A percentile compares a stretch with the other conserved stretches of the same genome.
Conservation (phyloP, 805 yeast genomes). For the Wickerhamomyces tratensis region DNA sequence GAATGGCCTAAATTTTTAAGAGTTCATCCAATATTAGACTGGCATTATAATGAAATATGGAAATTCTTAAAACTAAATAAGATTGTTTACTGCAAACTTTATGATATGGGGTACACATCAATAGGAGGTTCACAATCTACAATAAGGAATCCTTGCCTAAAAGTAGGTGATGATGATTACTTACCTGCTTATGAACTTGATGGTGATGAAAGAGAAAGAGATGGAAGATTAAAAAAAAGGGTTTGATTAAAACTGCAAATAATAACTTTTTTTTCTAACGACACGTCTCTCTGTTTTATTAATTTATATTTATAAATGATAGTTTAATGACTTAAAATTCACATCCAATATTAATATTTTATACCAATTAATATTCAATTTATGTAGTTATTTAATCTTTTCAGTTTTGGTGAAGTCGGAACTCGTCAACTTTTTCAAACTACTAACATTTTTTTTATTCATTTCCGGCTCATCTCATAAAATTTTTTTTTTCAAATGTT, state of each 20-base stretch:
- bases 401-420: no score
- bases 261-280: no score
- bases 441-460: no score
- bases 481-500: constrained; percentile 1
- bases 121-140: constrained; percentile 76
- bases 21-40: constrained; percentile 80
- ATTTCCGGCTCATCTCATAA: constrained; percentile 7
- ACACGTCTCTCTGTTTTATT: no score
- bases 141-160: constrained; percentile 55
- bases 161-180: constrained; percentile 19
- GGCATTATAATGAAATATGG: constrained; percentile 86
- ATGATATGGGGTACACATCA: constrained; percentile 82
- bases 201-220: constrained; percentile 52
- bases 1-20: constrained; percentile 88
- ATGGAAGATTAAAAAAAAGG: constrained; percentile 19
- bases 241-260: no score
- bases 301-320: no score
- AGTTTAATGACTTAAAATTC: no score
- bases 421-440: no score
- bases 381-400: no score
- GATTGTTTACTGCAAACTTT: constrained; percentile 66
- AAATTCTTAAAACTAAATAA: constrained; percentile 51
- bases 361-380: no score
- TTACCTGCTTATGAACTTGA: constrained; percentile 49
- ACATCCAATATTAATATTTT: no score